These are phyloP conservation scores for Penicillium expansum DNA, from an alignment of 2,329 filamentous ascomycete genomes.

Conservation along the genomic window DNA sequence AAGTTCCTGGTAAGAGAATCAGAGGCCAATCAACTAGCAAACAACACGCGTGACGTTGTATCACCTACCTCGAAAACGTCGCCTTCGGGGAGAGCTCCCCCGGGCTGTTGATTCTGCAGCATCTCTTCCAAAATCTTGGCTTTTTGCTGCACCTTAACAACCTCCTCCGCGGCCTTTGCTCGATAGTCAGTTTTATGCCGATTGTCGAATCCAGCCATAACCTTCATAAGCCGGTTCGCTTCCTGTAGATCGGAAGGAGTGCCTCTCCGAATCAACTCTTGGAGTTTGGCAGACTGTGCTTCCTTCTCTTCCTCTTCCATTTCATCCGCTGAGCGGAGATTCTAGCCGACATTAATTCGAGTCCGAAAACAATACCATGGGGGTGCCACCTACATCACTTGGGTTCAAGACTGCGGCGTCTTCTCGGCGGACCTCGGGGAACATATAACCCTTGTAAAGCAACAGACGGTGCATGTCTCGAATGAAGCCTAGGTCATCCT, in stretches of 20 bases:
- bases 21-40: not conserved
- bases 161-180: slow-evolving; percentile 94
- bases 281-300: slow-evolving; percentile 95
- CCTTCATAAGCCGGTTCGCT: slow-evolving; percentile 96
- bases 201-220: slow-evolving; percentile 97
- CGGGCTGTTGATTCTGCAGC: slow-evolving; percentile 76
- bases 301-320: slow-evolving; percentile 97
- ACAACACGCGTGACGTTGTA: not conserved
- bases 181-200: slow-evolving; percentile 95
- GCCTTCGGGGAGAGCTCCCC: slow-evolving; percentile 71
- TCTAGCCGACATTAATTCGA: slow-evolving; percentile 54
- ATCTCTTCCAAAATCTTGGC: slow-evolving; percentile 89
- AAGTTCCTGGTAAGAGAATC: slow-evolving; percentile 61
- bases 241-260: slow-evolving; percentile 92
- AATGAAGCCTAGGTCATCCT: slow-evolving; percentile 94
- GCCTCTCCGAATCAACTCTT: slow-evolving; percentile 90
- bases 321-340: slow-evolving; percentile 91
- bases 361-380: slow-evolving; percentile 6
- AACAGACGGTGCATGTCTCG: slow-evolving; percentile 95
- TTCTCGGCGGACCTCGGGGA: slow-evolving; percentile 86
- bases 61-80: slow-evolving; percentile 63
- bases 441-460: slow-evolving; percentile 95
- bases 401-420: slow-evolving; percentile 96
- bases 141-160: slow-evolving; percentile 93
- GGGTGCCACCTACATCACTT: slow-evolving; percentile 72